Base-by-base conservation (phyloP, 177 flowering plant species). In the Tripterygium wilfordii region DNA sequence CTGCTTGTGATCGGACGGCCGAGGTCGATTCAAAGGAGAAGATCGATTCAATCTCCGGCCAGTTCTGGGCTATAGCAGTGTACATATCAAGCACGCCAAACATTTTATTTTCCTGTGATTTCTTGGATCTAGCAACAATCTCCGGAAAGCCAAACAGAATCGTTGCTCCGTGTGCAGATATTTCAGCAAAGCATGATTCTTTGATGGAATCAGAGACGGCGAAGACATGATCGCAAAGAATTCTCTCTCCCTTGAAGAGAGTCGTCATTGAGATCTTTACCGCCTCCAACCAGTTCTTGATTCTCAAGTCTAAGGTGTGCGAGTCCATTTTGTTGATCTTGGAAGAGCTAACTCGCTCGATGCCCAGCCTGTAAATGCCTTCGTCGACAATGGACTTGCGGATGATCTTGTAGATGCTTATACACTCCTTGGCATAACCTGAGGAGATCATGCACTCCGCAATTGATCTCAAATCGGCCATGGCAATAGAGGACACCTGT, bases 361-460 rank as follows among this genome's bases (percentile, higher is more conserved):
- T 61, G 4, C 79, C 81, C 8, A 80, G 68, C 9, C 60, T 64
- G 35, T 72, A 78, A 3, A 80, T 44, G 0, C 70, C 78, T 65
- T 80, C 79, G 29, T 80, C 81, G 15, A 80, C 37, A 10, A 80
- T 68, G 9, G 83, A 71, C 40, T 72, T 77, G 2, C 87, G 60
- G 16, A 72, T 68, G 24, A 54, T 21, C 19, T 55, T 72, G 62
- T 77, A 80, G 0, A 80, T 69, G 10, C 36, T 40, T 8, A 72
- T 21, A 36, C 87, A 77, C 39, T 80, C 87, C 29, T 68, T 75
- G 2, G 64, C 70, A 30, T 80, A 80, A 0, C 83, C 87, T 1
- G 71, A 51, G 19, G 74, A 41, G 36, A 78, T 68, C 87, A 80
- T 80, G 44, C 77, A 75, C 17, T 80, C 77, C 2, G 83, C 81